A percentile compares a stretch with the other conserved stretches of the same genome.
Evolutionary conservation across 2,329 filamentous ascomycete genomes (phyloP).

Genomic region (Aspergillus fumigatiaffinis): DNA sequence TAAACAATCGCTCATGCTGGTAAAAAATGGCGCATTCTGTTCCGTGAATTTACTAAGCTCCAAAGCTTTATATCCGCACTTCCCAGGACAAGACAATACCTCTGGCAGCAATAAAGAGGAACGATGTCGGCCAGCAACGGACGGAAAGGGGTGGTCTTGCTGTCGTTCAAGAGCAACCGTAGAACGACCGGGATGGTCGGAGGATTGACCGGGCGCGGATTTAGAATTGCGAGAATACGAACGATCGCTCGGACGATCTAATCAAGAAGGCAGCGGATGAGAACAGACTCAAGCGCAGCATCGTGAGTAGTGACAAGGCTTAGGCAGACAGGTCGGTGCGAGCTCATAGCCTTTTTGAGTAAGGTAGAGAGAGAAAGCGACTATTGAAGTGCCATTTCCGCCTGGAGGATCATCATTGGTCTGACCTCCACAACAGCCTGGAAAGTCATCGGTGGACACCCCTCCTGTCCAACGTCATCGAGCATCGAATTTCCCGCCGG

Average conservation of each 20-base stretch:
- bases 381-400: not conserved
- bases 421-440: not conserved
- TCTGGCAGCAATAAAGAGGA: conserved; percentile 1
- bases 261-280: not conserved
- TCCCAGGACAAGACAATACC: not conserved
- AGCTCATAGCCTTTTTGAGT: not conserved
- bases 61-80: not conserved
- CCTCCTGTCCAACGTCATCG: conserved; percentile 14
- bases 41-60: conserved; percentile 3
- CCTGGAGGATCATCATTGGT: conserved; percentile 4
- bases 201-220: not conserved
- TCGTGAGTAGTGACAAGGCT: not conserved
- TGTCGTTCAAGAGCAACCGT: not conserved
- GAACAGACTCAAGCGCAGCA: conserved; percentile 8
- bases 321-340: not conserved
- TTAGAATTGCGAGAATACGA: conserved; percentile 2
- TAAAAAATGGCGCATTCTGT: conserved; percentile 12
- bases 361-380: not conserved
- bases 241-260: conserved; percentile 10
- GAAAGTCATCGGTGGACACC: not conserved
- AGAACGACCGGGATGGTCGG: not conserved
- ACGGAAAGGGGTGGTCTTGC: not conserved
- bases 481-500: conserved; percentile 1
- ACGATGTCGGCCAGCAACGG: not conserved
- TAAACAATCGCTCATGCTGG: conserved; percentile 16